Evolutionary conservation across 495 filamentous ascomycete species (phyloP), one percentile per base, ranked within the genome.

Genomic region (Neohortaea acidophila): DNA sequence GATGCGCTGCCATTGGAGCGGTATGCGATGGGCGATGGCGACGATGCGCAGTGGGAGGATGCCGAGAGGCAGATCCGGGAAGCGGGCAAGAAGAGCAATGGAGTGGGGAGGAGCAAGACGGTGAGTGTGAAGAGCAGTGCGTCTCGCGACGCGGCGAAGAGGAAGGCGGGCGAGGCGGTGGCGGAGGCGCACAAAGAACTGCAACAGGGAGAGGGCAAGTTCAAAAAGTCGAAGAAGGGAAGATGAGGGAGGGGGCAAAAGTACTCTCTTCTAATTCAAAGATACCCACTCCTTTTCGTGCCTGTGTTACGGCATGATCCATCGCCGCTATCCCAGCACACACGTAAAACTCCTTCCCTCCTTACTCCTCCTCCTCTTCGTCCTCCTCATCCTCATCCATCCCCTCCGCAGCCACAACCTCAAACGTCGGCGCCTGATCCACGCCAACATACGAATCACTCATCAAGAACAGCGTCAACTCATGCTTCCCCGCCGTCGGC

Each of bases 361-460:
- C 23, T 31, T 39, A 27, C 28, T 38, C 41, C 11, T 79, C 78
- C 20, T 79, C 79, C 4, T 84, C 79, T 24, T 85, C 82, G 28
- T 82, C 80, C 1, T 82, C 81, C 19, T 84, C 81, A 57, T 93
- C 85, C 44, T 93, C 85, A 39, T 96, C 89, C 84, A 86, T 86
- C 2, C 84, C 85, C 59, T 96, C 87, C 11, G 77, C 83, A 14
- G 78, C 89, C 36, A 65, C 77, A 21, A 96, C 77, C 32, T 69
- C 76, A 54, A 99, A 94, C 2, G 72, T 72, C 23, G 86, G 89
- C 38, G 89, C 89, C 56, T 96, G 89, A 64, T 99, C 89, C 29
- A 99, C 85, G 5, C 91, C 91, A 13, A 94, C 72, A 59, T 94
- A 99, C 58, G 84, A 92, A 60, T 99, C 89, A 57, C 89, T 83